Base-by-base conservation (phyloP, 305 asterid genomes). In the Plantago rigida region DNA sequence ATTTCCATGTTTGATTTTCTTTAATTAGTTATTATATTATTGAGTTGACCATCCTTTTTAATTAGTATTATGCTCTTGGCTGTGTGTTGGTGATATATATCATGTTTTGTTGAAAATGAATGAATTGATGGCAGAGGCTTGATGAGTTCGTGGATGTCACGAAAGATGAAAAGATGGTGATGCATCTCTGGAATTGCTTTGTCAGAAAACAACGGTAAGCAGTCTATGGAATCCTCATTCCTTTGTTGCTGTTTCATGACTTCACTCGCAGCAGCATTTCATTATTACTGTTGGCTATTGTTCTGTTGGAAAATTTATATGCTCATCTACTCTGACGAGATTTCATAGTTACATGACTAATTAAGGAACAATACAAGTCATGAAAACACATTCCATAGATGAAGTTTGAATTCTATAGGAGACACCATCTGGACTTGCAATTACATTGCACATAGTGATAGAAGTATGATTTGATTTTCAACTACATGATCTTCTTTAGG, bases 121-220 rank as follows among this genome's bases (percentile, higher is more conserved):
- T 65, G 55, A 56, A 70, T 69, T 70, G 60, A 72, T 31, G 61
- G 76, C 87, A 93, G 99, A 93, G 89, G 97, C 87, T 93, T 62
- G 99, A 93, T 71, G 99, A 93, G 72, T 93, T 93, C 63, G 96
- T 93, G 71, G 99, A 93, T 74, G 97, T 93, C 57, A 84, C 97
- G 34, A 83, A 82, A 73, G 91, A 89, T 71, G 99, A 93, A 76
- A 93, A 93, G 80, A 80, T 79, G 73, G 53, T 93, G 84, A 93
- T 93, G 99, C 97, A 89, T 89, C 90, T 93, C 48, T 93, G 99
- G 99, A 93, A 93, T 79, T 93, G 96, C 62, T 89, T 93, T 66
- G 94, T 93, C 54, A 79, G 99, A 71, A 87, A 87, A 79, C 99
- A 93, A 77, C 81, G 99, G 99, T 89, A 28, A 62, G 71, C 65